Percentiles rank a stretch among this genome's conserved stretches.
phyloP scores from a whole-genome alignment of 345 rosid genomes.

The Melaleuca quinquenervia region DNA sequence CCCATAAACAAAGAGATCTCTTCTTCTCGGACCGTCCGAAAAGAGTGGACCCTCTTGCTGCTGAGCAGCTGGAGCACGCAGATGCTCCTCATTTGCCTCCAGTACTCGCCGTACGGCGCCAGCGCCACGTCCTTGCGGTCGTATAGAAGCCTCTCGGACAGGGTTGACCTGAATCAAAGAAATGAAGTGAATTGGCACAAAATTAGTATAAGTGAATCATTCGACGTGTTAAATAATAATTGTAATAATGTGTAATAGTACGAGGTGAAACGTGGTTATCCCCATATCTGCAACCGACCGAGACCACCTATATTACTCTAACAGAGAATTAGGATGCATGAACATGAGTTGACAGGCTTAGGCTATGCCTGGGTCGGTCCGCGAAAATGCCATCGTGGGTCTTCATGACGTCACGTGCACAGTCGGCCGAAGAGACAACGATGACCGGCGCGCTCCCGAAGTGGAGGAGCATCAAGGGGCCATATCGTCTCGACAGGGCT shows the following conservation, averaged over 20 bases:
- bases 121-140: slow-evolving; percentile 16
- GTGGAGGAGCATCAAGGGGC: slow-evolving; percentile 48
- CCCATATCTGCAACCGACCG: not conserved
- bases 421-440: slow-evolving; percentile 40
- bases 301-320: not conserved
- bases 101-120: slow-evolving; percentile 54
- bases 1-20: slow-evolving; percentile 16
- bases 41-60: slow-evolving; percentile 34
- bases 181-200: not conserved
- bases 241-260: not conserved
- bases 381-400: slow-evolving; percentile 41
- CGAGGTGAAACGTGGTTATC: not conserved
- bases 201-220: not conserved
- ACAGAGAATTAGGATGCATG: not conserved
- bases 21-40: slow-evolving; percentile 27
- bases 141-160: slow-evolving; percentile 17
- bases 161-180: slow-evolving; percentile 17
- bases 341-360: not conserved
- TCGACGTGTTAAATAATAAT: not conserved
- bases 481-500: slow-evolving; percentile 20
- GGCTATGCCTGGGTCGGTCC: slow-evolving; percentile 18
- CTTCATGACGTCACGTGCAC: slow-evolving; percentile 34
- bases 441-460: slow-evolving; percentile 32
- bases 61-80: slow-evolving; percentile 37
- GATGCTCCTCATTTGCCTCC: slow-evolving; percentile 55